Conservation (phyloP, 2,329 filamentous ascomycete genomes). For the Fusarium scirpi region DNA sequence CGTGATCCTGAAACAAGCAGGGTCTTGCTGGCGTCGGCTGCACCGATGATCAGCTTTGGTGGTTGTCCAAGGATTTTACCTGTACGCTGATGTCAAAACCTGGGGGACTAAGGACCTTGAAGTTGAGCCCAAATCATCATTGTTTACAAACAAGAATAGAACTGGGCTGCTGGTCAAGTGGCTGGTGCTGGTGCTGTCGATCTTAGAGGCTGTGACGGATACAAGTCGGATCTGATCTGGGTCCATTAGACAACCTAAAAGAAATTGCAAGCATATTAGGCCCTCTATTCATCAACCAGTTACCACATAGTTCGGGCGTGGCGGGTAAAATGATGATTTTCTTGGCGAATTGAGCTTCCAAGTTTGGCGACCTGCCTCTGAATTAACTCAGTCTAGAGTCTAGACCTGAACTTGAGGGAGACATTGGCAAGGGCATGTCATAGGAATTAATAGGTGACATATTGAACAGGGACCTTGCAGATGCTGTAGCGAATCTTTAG, state of each 20-base stretch:
- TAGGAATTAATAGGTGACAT: constrained; percentile 16
- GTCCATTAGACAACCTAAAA: background rate
- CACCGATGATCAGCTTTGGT: constrained; percentile 14
- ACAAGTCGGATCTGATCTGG: constrained; percentile 3
- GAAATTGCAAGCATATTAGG: constrained; percentile 17
- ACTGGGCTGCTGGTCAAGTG: constrained; percentile 36
- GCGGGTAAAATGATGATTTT: constrained; percentile 11
- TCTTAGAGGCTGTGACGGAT: constrained; percentile 19
- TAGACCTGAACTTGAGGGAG: constrained; percentile 4
- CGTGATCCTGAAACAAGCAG: constrained; percentile 33
- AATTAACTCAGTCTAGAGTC: background rate
- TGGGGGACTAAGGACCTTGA: background rate
- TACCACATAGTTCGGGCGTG: constrained; percentile 16
- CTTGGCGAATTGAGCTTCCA: constrained; percentile 30
- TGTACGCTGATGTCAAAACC: constrained; percentile 33
- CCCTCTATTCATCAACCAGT: background rate
- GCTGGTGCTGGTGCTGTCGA: constrained; percentile 31
- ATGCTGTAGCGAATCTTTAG: background rate
- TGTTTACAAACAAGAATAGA: constrained; percentile 32
- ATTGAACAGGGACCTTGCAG: constrained; percentile 19
- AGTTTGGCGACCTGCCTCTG: constrained; percentile 23
- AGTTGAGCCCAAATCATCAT: constrained; percentile 14
- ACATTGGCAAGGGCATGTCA: constrained; percentile 16
- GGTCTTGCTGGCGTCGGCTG: constrained; percentile 11
- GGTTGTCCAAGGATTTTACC: constrained; percentile 19